phyloP scores from a whole-genome alignment of 139 green algal genomes.

The Haematococcus lacustris region DNA sequence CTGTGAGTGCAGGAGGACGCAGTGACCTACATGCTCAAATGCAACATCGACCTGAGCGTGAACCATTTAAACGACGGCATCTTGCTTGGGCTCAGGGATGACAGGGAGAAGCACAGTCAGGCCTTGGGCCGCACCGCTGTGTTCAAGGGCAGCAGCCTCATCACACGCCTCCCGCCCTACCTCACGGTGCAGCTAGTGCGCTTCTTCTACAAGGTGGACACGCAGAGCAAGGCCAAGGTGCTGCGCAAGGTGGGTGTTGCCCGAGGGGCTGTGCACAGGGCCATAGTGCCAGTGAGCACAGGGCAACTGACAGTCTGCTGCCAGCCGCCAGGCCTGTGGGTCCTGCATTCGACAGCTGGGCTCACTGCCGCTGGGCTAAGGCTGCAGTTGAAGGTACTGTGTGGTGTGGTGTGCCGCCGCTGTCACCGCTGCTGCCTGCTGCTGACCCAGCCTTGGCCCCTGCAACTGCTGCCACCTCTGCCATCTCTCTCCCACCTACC shows the following conservation, averaged over 20 bases:
- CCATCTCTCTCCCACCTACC: not conserved
- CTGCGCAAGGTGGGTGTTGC: constrained; percentile 68
- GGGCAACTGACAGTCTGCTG: too few relatives aligned
- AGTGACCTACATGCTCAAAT: constrained; percentile 78
- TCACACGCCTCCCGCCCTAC: constrained; percentile 52
- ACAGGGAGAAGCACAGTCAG: constrained; percentile 74
- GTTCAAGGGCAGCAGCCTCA: constrained; percentile 46
- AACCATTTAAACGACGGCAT: constrained; percentile 89
- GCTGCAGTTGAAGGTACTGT: too few relatives aligned
- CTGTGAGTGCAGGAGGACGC: constrained; percentile 56
- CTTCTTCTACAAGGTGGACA: constrained; percentile 89
- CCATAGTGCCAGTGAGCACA: too few relatives aligned
- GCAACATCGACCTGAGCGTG: constrained; percentile 89
- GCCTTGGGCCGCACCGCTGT: constrained; percentile 48
- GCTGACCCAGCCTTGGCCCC: too few relatives aligned
- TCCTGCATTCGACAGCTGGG: too few relatives aligned
- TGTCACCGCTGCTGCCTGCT: too few relatives aligned
- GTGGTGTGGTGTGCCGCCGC: too few relatives aligned
- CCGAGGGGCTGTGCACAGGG: too few relatives aligned
- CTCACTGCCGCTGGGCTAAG: too few relatives aligned
- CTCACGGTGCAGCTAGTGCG: constrained; percentile 93
- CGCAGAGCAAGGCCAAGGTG: constrained; percentile 96
- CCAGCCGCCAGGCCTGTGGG: too few relatives aligned
- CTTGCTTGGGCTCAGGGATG: constrained; percentile 70
- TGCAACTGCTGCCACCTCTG: not conserved